These are phyloP conservation scores for Russula sp. DNA, from an alignment of 768 basidiomycete species.

Conservation along the genomic window DNA sequence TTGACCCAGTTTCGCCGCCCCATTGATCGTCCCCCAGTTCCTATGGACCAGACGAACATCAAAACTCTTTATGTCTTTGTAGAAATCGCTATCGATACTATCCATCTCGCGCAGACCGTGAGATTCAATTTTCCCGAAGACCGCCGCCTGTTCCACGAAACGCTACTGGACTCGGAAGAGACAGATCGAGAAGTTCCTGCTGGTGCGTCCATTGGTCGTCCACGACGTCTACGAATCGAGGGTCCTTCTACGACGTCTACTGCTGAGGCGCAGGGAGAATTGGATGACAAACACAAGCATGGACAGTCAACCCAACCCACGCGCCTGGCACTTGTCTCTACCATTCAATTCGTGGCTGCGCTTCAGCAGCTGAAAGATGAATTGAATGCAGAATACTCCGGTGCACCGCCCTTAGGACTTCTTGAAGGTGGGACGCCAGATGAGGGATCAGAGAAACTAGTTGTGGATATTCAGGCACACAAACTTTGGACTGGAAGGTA, in stretches of 20 bases:
- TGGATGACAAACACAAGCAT: slow-evolving; percentile 19
- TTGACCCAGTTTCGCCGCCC: not conserved
- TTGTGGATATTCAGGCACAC: slow-evolving; percentile 6
- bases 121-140: slow-evolving; percentile 84
- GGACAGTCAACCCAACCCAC: slow-evolving; percentile 36
- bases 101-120: slow-evolving; percentile 76
- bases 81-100: slow-evolving; percentile 87
- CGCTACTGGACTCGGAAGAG: slow-evolving; percentile 49
- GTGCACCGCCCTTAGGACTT: slow-evolving; percentile 16
- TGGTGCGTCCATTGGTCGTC: slow-evolving; percentile 33
- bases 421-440: slow-evolving; percentile 14
- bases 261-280: slow-evolving; percentile 2
- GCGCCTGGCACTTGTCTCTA: slow-evolving; percentile 86
- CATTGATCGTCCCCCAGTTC: slow-evolving; percentile 47
- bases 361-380: slow-evolving; percentile 82
- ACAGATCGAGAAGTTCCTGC: slow-evolving; percentile 41
- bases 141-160: slow-evolving; percentile 54
- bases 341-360: slow-evolving; percentile 95
- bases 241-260: slow-evolving; percentile 25
- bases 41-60: slow-evolving; percentile 87
- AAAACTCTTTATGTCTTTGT: slow-evolving; percentile 98
- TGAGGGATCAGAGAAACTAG: slow-evolving; percentile 13
- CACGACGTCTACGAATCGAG: slow-evolving; percentile 54
- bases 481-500: slow-evolving; percentile 56
- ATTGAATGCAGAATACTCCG: slow-evolving; percentile 40